Evolutionary conservation across 2,329 filamentous ascomycete genomes (phyloP), one percentile per base, ranked within the genome.

Genomic region (Zymoseptoria brevis): DNA sequence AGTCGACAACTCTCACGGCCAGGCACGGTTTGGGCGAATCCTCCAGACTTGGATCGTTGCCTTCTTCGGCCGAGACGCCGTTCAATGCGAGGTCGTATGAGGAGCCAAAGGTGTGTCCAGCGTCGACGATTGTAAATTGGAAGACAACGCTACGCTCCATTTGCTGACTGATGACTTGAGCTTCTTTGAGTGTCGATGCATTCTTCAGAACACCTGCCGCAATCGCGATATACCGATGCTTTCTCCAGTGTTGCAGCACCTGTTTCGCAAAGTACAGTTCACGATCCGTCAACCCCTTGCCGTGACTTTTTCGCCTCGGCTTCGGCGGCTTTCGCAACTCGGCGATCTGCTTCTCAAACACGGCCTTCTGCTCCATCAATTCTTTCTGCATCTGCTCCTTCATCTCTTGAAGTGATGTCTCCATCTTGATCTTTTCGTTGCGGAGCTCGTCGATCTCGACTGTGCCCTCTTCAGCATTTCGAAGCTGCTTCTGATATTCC

Each of bases 31-130:
- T 97, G 52, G 82, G 83, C 1, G 88, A 84, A 64, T 87, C 84
- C 60, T 96, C 90, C 6, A 99, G 81, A 9, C 68, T 62, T 7
- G 67, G 63, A 19, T 88, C 86, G 30, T 87, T 79, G 69, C 96
- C 92, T 22, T 93, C 90, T 73, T 97, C 93, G 8, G 87, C 85
- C 0, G 88, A 87, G 50, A 96, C 86, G 19, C 90, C 93, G 69
- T 96, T 96, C 50, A 99, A 80, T 3, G 97, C 91, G 75, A 99
- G 87, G 73, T 99, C 94, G 75, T 99, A 99, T 0, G 92, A 96
- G 2, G 94, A 99, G 67, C 88, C 92, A 65, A 95, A 82, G 21
- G 86, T 86, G 69, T 99, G 92, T 1, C 94, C 94, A 63, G 88
- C 79, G 68, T 96, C 93, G 30, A 97, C 85, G 58, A 96, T 86